phyloP scores from a whole-genome alignment of 2,329 filamentous ascomycete genomes.

The Beauveria sp. region DNA sequence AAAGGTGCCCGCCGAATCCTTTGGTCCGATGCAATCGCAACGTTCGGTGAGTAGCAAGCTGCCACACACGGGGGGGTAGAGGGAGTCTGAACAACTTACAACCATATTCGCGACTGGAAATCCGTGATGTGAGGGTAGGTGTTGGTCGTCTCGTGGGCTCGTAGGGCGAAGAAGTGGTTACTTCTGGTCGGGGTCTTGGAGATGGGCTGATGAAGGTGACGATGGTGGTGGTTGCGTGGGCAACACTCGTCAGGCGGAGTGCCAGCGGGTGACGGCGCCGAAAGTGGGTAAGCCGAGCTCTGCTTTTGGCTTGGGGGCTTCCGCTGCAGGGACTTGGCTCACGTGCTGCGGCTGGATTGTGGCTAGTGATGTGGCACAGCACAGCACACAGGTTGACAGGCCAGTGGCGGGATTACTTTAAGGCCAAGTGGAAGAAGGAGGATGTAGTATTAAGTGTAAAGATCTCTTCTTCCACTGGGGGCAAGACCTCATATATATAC shows the following conservation, averaged over 20 bases:
- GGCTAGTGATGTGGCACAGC: not conserved
- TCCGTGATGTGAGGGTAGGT: not conserved
- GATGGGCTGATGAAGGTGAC: not conserved
- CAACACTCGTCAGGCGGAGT: constrained; percentile 7
- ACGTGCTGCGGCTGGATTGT: not conserved
- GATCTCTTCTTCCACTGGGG: too few relatives aligned
- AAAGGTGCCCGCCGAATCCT: not conserved
- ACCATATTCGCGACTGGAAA: not conserved
- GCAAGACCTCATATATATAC: too few relatives aligned
- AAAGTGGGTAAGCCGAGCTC: constrained; percentile 1
- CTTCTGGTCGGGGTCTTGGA: not conserved
- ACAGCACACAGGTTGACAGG: not conserved
- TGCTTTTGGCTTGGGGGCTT: not conserved
- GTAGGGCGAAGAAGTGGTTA: not conserved
- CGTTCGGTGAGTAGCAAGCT: not conserved
- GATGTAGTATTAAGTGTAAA: too few relatives aligned
- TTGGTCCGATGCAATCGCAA: not conserved
- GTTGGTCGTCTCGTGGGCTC: not conserved
- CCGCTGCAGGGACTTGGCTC: not conserved
- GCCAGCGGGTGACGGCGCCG: not conserved
- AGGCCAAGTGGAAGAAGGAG: too few relatives aligned
- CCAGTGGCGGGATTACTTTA: too few relatives aligned
- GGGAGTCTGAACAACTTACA: not conserved
- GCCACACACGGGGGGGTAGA: not conserved
- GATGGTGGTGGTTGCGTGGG: constrained; percentile 11